Conservation (phyloP, 2,329 filamentous ascomycete species). For the Coleophoma eucalyptorum region DNA sequence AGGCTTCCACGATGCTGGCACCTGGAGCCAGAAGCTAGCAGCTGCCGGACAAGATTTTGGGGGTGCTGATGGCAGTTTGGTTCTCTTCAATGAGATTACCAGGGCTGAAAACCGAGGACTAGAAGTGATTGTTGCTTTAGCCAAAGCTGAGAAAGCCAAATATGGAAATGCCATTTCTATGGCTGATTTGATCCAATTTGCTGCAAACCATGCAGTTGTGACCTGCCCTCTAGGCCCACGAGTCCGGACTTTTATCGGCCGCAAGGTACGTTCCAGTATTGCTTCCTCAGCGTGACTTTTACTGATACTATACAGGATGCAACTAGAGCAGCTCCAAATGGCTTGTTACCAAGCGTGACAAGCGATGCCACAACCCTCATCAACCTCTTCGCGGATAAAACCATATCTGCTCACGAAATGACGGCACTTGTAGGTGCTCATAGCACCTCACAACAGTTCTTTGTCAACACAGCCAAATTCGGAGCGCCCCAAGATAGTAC, state of each 20-base stretch:
- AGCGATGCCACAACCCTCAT: slow-evolving; percentile 38
- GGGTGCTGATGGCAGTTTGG: slow-evolving; percentile 42
- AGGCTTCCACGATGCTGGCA: slow-evolving; percentile 43
- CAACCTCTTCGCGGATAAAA: slow-evolving; percentile 44
- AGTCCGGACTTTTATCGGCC: slow-evolving; percentile 45
- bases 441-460: slow-evolving; percentile 42
- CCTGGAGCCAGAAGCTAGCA: slow-evolving; percentile 32
- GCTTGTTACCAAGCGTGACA: slow-evolving; percentile 39
- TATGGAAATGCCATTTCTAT: slow-evolving; percentile 34
- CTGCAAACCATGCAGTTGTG: slow-evolving; percentile 41
- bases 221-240: slow-evolving; percentile 48
- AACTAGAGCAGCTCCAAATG: slow-evolving; percentile 32
- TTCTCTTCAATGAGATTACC: slow-evolving; percentile 33
- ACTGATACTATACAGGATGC: slow-evolving; percentile 27
- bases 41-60: slow-evolving; percentile 25
- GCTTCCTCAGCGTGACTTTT: neutral
- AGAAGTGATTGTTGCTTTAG: slow-evolving; percentile 31
- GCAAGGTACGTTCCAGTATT: slow-evolving; percentile 18
- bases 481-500: slow-evolving; percentile 42
- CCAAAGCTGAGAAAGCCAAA: slow-evolving; percentile 35
- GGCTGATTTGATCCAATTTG: slow-evolving; percentile 51
- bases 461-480: slow-evolving; percentile 23
- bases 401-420: slow-evolving; percentile 43
- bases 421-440: slow-evolving; percentile 53
- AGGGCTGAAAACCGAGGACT: slow-evolving; percentile 43